These are phyloP conservation scores for Lyophyllum decastes DNA, from an alignment of 768 basidiomycete genomes.

Conservation along the genomic window DNA sequence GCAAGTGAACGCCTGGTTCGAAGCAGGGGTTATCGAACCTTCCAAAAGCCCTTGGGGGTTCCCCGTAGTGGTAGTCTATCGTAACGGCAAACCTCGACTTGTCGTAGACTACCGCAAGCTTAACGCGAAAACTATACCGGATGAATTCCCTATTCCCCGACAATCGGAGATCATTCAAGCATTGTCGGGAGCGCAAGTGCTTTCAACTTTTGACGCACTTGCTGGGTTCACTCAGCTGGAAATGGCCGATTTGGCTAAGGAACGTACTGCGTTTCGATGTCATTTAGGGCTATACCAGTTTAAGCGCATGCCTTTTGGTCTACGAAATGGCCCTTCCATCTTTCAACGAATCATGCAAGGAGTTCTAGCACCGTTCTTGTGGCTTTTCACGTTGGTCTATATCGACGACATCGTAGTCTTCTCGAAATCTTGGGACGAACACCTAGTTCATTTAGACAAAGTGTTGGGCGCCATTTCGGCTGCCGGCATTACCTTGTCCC, in stretches of 20 bases:
- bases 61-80: slow-evolving; percentile 34
- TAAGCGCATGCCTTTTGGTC: slow-evolving; percentile 40
- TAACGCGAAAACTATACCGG: slow-evolving; percentile 18
- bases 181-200: slow-evolving; percentile 27
- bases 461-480: slow-evolving; percentile 27
- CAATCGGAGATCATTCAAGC: slow-evolving; percentile 29
- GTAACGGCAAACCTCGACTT: slow-evolving; percentile 36
- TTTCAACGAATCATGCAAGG: slow-evolving; percentile 44
- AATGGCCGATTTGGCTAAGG: slow-evolving; percentile 24
- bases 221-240: slow-evolving; percentile 42
- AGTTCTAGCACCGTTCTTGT: slow-evolving; percentile 34
- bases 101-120: slow-evolving; percentile 33
- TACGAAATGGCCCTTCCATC: slow-evolving; percentile 34
- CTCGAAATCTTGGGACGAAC: slow-evolving; percentile 27
- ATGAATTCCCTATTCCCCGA: slow-evolving; percentile 26
- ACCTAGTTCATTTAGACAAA: slow-evolving; percentile 28
- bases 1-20: slow-evolving; percentile 32
- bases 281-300: slow-evolving; percentile 44
- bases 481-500: slow-evolving; percentile 33
- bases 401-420: slow-evolving; percentile 44
- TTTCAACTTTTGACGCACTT: slow-evolving; percentile 36
- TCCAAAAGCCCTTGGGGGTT: slow-evolving; percentile 39
- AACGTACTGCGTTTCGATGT: slow-evolving; percentile 37
- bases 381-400: slow-evolving; percentile 41
- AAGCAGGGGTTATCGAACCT: slow-evolving; percentile 37